Evolutionary conservation across 768 basidiomycete species (phyloP), one percentile per base, ranked within the genome.

Genomic region (Boletellus ananiceps): DNA sequence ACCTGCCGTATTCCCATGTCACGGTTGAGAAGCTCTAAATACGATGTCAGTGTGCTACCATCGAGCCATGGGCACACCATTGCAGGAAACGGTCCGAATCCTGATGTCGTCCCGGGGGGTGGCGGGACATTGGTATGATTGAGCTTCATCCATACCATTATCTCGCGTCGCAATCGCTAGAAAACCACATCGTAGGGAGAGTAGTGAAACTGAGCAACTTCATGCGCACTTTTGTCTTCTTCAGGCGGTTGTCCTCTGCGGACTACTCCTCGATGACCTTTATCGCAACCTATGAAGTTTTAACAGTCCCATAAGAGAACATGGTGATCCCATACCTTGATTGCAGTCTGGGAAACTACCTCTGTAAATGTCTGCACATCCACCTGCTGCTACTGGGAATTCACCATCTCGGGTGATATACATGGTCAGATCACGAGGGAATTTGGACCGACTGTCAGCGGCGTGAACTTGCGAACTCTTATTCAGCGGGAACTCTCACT

Each of bases 21-120:
- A 47, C 23, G 8, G 9, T 40, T 16, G 21, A 32, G 15, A n/a
- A 9, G 6, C 38, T 33, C 46, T 2, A 47, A 31, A 31, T 47
- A 47, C 19, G 12, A 16, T 16, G 46, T 21, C 5, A 40, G 19
- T 33, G 37, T 31, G 33, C 38, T 37, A 7, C 32, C 21, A 33
- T 40, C 38, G 12, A 31, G 12, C 46, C 46, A 47, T 15, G 46
- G 46, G 32, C 38, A 47, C 9, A 47, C 46, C 46, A 47, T 33
- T 5, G 46, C 46, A 15, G 46, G 46, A 40, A 47, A 23, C 27
- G 2, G 46, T 15, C 14, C 25, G 14, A 9, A 16, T 21, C 9
- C 8, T 7, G 16, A 14, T 6, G 15, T 47, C 46, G 31, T 47
- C n/a, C 38, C 38, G 3, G 40, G 16, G 9, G 32, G 19, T 4